Evolutionary conservation across 2,329 filamentous ascomycete genomes (phyloP), one percentile per base, ranked within the genome.

Genomic region (Sporothrix luriei): DNA sequence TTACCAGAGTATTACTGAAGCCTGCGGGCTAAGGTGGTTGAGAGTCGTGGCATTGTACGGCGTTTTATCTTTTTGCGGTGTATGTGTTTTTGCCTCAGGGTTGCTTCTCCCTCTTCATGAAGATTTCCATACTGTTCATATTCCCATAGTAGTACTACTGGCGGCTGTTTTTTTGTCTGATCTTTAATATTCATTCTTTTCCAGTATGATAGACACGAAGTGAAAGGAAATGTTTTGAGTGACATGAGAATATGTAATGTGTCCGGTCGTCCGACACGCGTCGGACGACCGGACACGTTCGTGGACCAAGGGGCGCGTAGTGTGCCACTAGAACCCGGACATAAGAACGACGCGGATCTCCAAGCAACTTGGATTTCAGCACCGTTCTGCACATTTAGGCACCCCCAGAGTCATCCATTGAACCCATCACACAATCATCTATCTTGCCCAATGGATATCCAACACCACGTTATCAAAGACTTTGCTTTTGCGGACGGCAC

Each of bases 1-100:
- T 75, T 90, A 61, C 77, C 82, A 1, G 87, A 89, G 79, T 82
- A 80, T 26, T 87, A 83, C 73, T 84, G 51, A 71, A n/a, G 13
- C 4, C 9, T 16, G 10, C 24, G 10, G 38, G 14, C 13, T 19
- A 26, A 38, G 24, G 38, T 38, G 1, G 19, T 29, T 48, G 24
- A 48, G 24, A n/a, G 14, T 7, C 7, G 11, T 49, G 43, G 40
- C 40, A 46, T 64, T 13, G 21, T 21, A 48, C 59, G 59, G 59
- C 21, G 40, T 64, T 64, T 64, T 19, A 19, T 7, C 11, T 57
- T 13, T 57, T 38, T 57, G 33, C 9, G 33, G 33, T 9, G 33
- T 33, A 7, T 7, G 4, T 16, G 16, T 55, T 19, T 40, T 57
- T 57, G 4, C 2, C 38, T 26, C 55, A 9, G 57, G 57, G 57